Conservation (phyloP, 164 flowering plant species). For the Vitis riparia region DNA sequence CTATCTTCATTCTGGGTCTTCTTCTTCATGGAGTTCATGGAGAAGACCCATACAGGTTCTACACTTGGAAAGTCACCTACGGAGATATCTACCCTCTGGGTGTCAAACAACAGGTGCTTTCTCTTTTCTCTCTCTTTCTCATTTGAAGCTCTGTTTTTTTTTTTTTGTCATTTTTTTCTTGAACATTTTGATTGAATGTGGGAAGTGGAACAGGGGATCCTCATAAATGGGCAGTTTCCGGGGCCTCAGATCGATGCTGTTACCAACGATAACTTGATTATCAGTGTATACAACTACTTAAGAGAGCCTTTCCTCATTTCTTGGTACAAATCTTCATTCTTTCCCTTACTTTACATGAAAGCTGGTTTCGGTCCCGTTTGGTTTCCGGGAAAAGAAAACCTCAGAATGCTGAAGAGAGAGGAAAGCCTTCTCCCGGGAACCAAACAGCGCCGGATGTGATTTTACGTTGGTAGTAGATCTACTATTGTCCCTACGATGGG, state of each 20-base stretch:
- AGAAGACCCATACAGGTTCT: slow-evolving; percentile 63
- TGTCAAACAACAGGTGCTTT: slow-evolving; percentile 59
- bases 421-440: too few species aligned
- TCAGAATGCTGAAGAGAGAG: too few species aligned
- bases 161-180: neutral
- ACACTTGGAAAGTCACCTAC: slow-evolving; percentile 64
- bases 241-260: slow-evolving; percentile 90
- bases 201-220: slow-evolving; percentile 72
- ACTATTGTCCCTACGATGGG: too few species aligned
- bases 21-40: slow-evolving; percentile 36
- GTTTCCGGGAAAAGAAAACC: too few species aligned
- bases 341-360: too few species aligned
- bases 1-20: slow-evolving; percentile 9
- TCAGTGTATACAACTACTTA: slow-evolving; percentile 80
- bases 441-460: too few species aligned
- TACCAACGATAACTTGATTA: slow-evolving; percentile 88
- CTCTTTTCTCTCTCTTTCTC: neutral
- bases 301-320: slow-evolving; percentile 92
- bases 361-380: too few species aligned
- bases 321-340: slow-evolving; percentile 42
- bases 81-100: slow-evolving; percentile 68
- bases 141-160: neutral
- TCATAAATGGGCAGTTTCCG: slow-evolving; percentile 98
- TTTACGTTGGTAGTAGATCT: too few species aligned
- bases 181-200: neutral